Evolutionary conservation across 2,329 filamentous ascomycete genomes (phyloP).

Genomic region (Verticillium zaregamsianum): DNA sequence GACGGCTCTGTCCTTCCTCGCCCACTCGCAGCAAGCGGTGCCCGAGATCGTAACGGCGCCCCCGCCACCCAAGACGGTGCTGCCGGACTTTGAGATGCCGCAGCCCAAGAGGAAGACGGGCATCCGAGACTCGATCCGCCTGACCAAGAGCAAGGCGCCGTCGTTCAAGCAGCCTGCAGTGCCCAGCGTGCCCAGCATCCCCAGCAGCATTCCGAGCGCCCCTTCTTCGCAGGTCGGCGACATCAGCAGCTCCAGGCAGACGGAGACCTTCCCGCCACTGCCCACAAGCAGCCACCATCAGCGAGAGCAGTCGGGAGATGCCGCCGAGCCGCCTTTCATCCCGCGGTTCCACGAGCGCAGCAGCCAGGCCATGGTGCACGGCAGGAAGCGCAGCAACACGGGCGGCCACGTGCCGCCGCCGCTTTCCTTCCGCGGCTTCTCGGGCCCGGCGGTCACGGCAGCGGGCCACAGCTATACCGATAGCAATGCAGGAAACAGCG

Average conservation of each 20-base stretch:
- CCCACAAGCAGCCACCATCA: conserved; percentile 31
- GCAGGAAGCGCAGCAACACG: conserved; percentile 85
- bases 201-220: conserved; percentile 33
- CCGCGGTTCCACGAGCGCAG: conserved; percentile 63
- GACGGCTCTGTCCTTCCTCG: conserved; percentile 89
- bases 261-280: conserved; percentile 31
- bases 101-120: conserved; percentile 42
- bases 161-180: conserved; percentile 41
- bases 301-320: conserved; percentile 50
- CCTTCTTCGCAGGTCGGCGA: conserved; percentile 33
- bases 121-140: conserved; percentile 84
- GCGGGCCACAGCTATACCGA: conserved; percentile 42
- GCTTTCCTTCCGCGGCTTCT: conserved; percentile 75
- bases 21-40: conserved; percentile 78
- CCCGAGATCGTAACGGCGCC: conserved; percentile 64
- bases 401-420: conserved; percentile 69
- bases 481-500: conserved; percentile 54
- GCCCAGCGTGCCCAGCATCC: conserved; percentile 49
- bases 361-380: conserved; percentile 51
- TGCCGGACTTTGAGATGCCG: conserved; percentile 48
- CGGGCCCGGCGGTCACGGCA: conserved; percentile 39
- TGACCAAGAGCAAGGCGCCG: conserved; percentile 69
- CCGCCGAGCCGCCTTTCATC: conserved; percentile 68
- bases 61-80: conserved; percentile 43
- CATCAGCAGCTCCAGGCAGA: conserved; percentile 28